Evolutionary conservation across 331 rosid genomes (phyloP).

Genomic region (Malus hybrid): DNA sequence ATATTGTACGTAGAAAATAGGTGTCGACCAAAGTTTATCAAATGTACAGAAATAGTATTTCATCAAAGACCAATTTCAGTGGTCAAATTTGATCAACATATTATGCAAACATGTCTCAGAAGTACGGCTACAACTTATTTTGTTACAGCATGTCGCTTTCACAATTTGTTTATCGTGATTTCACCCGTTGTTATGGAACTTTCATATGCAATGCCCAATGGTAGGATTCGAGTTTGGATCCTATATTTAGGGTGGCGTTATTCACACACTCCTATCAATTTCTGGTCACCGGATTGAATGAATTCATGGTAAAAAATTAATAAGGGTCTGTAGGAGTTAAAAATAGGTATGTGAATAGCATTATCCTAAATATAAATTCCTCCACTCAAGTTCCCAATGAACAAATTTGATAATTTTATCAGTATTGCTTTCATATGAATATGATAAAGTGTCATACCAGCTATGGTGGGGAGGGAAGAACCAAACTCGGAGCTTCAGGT

Average conservation of each 20-base stretch:
- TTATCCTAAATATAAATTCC: no score
- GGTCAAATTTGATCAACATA: background rate
- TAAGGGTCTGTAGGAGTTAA: no score
- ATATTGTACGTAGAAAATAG: background rate
- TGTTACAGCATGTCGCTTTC: background rate
- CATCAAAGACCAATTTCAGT: background rate
- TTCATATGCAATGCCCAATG: background rate
- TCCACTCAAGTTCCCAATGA: background rate
- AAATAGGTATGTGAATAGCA: no score
- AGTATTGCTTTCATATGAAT: background rate
- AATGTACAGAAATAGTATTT: background rate
- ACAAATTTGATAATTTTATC: background rate
- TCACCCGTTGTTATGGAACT: background rate
- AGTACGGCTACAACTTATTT: no score
- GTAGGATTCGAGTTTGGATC: background rate
- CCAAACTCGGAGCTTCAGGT: background rate
- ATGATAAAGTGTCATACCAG: background rate
- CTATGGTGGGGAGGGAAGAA: background rate
- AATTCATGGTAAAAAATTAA: no score
- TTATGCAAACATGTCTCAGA: no score
- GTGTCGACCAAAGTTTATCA: background rate
- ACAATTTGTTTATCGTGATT: background rate
- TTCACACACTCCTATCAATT: no score
- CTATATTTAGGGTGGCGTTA: background rate
- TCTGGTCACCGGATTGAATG: fast-evolving